A percentile compares a stretch with the other conserved stretches of the same genome.
Evolutionary conservation across 768 basidiomycete species (phyloP).

Genomic region (Rhizopogon vulgaris): DNA sequence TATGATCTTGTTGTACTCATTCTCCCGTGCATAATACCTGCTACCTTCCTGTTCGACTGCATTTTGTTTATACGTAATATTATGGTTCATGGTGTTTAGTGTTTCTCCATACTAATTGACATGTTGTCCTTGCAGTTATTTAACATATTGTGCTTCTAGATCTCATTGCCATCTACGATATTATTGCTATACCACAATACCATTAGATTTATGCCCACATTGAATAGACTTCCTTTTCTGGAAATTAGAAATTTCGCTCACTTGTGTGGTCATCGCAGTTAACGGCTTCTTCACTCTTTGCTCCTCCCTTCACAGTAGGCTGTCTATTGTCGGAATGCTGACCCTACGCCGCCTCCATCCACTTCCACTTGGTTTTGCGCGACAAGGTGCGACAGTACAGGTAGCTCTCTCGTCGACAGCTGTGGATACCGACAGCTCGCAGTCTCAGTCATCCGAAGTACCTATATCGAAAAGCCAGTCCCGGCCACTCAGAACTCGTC

Average conservation of each 20-base stretch:
- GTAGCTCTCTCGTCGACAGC: constrained; percentile 5
- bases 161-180: constrained; percentile 3
- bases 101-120: constrained; percentile 5
- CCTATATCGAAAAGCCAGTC: constrained; percentile 3
- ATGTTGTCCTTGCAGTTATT: constrained; percentile 8
- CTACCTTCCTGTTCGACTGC: not conserved
- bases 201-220: not conserved
- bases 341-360: constrained; percentile 8
- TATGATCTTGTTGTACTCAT: constrained; percentile 1
- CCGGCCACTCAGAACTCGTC: constrained; percentile 25
- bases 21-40: constrained; percentile 6
- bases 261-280: too few species aligned
- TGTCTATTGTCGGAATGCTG: constrained; percentile 10
- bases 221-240: not conserved
- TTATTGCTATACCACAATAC: not conserved
- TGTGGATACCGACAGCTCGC: not conserved
- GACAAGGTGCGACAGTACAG: constrained; percentile 6
- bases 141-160: constrained; percentile 3
- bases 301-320: too few species aligned
- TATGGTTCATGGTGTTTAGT: not conserved
- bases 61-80: constrained; percentile 5
- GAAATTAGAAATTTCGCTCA: not conserved
- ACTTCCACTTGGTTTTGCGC: constrained; percentile 2
- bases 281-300: too few species aligned
- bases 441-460: not conserved